Evolutionary conservation across 139 green algal species (phyloP), one percentile per base, ranked within the genome.

Genomic region (Spirogloea muscicola): DNA sequence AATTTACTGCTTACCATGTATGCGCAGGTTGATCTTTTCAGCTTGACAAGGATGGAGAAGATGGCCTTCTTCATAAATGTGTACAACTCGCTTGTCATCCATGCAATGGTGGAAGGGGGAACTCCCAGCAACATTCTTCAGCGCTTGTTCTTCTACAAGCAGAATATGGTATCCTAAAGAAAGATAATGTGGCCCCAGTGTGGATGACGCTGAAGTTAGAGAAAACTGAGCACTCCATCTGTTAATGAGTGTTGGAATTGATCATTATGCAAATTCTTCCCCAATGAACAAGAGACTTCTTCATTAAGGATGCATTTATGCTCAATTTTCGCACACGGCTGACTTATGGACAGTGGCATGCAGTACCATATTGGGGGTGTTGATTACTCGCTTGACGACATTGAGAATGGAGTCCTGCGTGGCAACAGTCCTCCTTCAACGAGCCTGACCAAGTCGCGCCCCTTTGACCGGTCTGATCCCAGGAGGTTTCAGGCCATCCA

Each of bases 371-470:
- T 96, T 52, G 89, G 89, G 7, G 91, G 91, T 4, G 16, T 60
- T 6, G 79, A 78, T 7, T 95, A 87, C 79, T 87, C 84, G 18
- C 68, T 85, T 1, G 89, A 97, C 62, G 93, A 97, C 82, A 88
- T 98, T 16, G 93, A 98, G 87, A 89, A 98, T 64, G 93, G 93
- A 3, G 84, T 97, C 49, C 82, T 98, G 80, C 85, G 93, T 2
- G 87, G 86, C 65, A 98, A 98, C 81, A 72, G 33, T 1, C 34
- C 64, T 0, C 58, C 75, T 34, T 4, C 59, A 7, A 39, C 40
- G 5, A 34, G n/a, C 27, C 79, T 81, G 33, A 90, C 90, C 62
- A 82, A 81, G n/a, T 3, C 46, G 9, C 48, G 66, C 1, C 49
- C 68, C 7, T 82, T 82, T 21, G 38, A 55, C 2, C 7, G 18